These are phyloP conservation scores for Globisporangium heterothallicum DNA, from an alignment of 352 stramenopile species.

Conservation along the genomic window DNA sequence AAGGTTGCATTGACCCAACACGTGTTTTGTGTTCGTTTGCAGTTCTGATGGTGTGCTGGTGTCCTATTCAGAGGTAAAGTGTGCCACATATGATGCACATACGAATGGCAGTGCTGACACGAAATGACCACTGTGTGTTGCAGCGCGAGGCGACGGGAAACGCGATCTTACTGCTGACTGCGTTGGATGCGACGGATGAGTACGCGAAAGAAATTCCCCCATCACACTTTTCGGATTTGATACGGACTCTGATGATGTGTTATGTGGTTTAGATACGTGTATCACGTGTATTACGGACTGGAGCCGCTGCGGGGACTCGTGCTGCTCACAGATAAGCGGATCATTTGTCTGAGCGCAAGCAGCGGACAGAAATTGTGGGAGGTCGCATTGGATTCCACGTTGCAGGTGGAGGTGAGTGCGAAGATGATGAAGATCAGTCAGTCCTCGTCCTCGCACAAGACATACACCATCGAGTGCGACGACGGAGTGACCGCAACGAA, in stretches of 20 bases:
- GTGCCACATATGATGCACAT: too few relatives aligned
- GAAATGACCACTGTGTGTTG: too few relatives aligned
- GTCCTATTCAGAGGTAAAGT: slow-evolving; percentile 68
- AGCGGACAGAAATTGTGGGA: slow-evolving; percentile 81
- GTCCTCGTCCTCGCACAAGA: slow-evolving; percentile 27
- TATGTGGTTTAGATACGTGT: slow-evolving; percentile 55
- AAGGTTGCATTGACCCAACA: too few relatives aligned
- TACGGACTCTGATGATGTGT: slow-evolving; percentile 1
- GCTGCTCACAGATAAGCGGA: slow-evolving; percentile 78
- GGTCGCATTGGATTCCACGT: slow-evolving; percentile 71
- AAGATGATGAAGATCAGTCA: slow-evolving; percentile 51
- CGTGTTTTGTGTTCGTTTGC: slow-evolving; percentile 8
- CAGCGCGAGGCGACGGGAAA: slow-evolving; percentile 64
- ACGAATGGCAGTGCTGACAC: background rate
- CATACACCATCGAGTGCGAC: slow-evolving; percentile 75
- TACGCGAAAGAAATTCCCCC: slow-evolving; percentile 27
- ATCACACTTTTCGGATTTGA: background rate
- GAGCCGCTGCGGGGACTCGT: slow-evolving; percentile 59
- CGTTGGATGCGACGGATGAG: slow-evolving; percentile 73
- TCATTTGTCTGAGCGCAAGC: slow-evolving; percentile 67
- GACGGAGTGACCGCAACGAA: slow-evolving; percentile 51
- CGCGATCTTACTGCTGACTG: slow-evolving; percentile 71
- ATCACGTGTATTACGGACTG: slow-evolving; percentile 74
- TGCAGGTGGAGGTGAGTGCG: slow-evolving; percentile 43
- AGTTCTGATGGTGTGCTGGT: slow-evolving; percentile 77